Evolutionary conservation across 169 alveolate species (phyloP).

Genomic region (Plasmodium coatneyi): DNA sequence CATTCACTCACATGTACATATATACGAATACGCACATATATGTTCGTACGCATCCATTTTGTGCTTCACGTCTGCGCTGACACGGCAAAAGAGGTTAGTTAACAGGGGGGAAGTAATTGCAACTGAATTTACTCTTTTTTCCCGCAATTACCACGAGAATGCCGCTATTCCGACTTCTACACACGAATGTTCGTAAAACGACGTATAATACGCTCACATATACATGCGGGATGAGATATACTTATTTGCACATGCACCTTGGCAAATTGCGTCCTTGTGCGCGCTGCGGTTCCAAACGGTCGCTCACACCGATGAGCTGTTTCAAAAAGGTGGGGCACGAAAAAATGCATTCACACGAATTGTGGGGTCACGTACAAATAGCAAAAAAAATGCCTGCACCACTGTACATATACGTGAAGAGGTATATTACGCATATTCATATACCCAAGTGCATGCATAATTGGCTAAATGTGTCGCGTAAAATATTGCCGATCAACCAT

Average conservation of each 20-base stretch:
- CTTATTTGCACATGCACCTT: not conserved
- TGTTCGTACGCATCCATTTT: not conserved
- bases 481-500: not conserved
- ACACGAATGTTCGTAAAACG: not conserved
- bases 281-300: not conserved
- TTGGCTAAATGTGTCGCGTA: not conserved
- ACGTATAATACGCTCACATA: not conserved
- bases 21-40: conserved; percentile 25
- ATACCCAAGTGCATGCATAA: not conserved
- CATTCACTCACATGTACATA: not conserved
- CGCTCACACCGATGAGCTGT: not conserved
- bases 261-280: not conserved
- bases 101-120: not conserved
- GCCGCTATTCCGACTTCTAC: not conserved
- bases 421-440: not conserved
- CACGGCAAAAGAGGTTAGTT: not conserved
- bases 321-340: not conserved
- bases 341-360: not conserved
- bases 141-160: not conserved
- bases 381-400: not conserved
- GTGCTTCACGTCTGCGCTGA: not conserved
- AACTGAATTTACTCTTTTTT: not conserved
- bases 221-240: not conserved
- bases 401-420: not conserved
- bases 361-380: not conserved